Base-by-base conservation (phyloP, 2,329 filamentous ascomycete genomes). In the Graphilbum fragrans region DNA sequence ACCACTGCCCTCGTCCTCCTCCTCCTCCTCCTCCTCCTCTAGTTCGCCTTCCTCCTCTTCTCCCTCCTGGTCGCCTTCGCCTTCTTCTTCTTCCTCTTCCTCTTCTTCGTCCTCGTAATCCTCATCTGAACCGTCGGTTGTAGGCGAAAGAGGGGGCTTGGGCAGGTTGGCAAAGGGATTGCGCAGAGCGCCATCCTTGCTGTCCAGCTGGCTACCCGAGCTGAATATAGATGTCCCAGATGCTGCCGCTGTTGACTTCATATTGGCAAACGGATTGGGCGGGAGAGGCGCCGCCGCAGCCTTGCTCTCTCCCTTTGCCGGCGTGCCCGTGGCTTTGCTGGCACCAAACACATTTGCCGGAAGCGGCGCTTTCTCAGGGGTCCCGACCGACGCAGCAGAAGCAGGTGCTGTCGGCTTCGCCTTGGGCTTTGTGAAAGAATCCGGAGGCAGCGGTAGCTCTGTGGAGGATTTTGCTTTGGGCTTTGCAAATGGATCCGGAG, bases 1-100 rank as follows among this genome's bases (percentile, higher is more conserved):
- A 20, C 75, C 77, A 46, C 77, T 81, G 14, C 76, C 77, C 51
- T 75, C 76, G 50, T 74, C 70, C 37, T 59, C 66, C 67, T 69
- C 69, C 18, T 64, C 62, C 6, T 64, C 62, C 2, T 60, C 58
- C 1, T 64, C 65, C 12, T 62, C 64, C 4, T 39, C 48, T 16
- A 58, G 59, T 3, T 61, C 62, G 6, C 64, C 61, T 5, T 60
- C 57, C 46, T 52, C 58, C 2, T 62, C 63, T 12, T 56, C 63
- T 2, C 63, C 62, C 7, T 63, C 64, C n/a, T n/a, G n/a, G n/a
- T n/a, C n/a, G n/a, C n/a, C n/a, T 5, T 65, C 61, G 9, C 59
- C 55, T 9, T 53, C 57, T 27, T 60, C 57, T 2, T 60, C 60
- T n/a, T 62, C 62, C 16, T 59, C 58, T 16, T 58, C 61, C 11